phyloP scores from a whole-genome alignment of 305 asterid species.

The Stenogyne calaminthoides region DNA sequence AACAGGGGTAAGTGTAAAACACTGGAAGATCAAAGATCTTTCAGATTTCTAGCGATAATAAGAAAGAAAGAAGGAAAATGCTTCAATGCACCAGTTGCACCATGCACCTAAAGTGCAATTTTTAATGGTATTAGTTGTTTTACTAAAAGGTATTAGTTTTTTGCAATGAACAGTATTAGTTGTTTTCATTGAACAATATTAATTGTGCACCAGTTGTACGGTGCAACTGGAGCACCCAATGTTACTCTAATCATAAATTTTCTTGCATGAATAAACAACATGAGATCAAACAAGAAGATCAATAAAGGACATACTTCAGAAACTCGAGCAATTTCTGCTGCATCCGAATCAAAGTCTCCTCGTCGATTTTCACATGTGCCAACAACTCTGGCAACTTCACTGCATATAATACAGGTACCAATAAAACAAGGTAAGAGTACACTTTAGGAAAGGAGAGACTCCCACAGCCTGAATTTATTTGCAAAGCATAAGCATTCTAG shows the following conservation, averaged over 20 bases:
- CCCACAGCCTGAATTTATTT: slow-evolving; percentile 8
- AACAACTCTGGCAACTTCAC: slow-evolving; percentile 90
- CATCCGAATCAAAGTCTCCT: slow-evolving; percentile 64
- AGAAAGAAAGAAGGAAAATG: not conserved
- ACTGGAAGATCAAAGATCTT: not conserved
- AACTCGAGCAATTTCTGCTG: slow-evolving; percentile 87
- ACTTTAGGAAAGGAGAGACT: slow-evolving; percentile 3
- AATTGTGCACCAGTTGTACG: too few species aligned
- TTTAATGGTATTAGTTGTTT: too few species aligned
- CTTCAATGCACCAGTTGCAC: too few species aligned
- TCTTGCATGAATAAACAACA: not conserved
- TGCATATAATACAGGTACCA: slow-evolving; percentile 47
- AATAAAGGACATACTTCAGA: slow-evolving; percentile 61
- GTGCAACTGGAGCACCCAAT: too few species aligned
- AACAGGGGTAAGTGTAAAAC: not conserved
- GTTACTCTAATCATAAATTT: too few species aligned
- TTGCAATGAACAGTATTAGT: too few species aligned
- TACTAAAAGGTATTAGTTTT: too few species aligned
- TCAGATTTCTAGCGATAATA: not conserved
- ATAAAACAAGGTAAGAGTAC: not conserved
- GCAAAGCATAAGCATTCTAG: not conserved
- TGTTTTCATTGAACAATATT: too few species aligned
- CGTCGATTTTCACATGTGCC: slow-evolving; percentile 69
- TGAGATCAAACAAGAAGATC: slow-evolving; percentile 29
- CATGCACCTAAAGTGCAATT: too few species aligned